Evolutionary conservation across 192 early-diverging fungal species (phyloP).

Genomic region (Linnemannia hyalina): DNA sequence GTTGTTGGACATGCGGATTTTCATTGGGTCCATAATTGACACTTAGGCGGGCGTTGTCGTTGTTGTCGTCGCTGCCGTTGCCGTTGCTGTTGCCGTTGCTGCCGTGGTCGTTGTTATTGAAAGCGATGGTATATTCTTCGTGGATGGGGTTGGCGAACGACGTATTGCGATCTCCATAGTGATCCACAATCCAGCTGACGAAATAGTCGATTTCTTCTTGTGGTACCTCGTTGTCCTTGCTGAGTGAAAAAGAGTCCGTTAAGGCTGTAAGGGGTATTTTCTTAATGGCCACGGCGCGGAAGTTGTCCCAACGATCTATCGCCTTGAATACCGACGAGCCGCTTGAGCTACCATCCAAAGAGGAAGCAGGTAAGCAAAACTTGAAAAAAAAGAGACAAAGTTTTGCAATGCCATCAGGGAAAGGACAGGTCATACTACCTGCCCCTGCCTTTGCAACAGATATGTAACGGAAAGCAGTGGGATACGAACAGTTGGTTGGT

Average conservation of each 20-base stretch:
- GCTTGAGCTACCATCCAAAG: constrained; percentile 22
- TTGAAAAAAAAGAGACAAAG: not conserved
- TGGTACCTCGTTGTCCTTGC: not conserved
- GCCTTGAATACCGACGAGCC: constrained; percentile 43
- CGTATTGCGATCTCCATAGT: not conserved
- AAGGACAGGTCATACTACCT: no score
- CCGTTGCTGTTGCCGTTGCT: no score
- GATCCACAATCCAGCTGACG: constrained; percentile 37
- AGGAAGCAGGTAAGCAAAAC: not conserved
- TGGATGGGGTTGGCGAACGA: not conserved
- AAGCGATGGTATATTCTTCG: not conserved
- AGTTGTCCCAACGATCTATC: constrained; percentile 9
- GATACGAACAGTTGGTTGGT: no score
- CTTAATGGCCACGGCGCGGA: constrained; percentile 34
- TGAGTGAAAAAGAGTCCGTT: constrained; percentile 8
- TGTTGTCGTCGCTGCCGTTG: no score
- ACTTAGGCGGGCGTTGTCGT: not conserved
- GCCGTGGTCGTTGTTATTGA: not conserved
- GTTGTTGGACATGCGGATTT: not conserved
- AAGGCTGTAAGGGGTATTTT: constrained; percentile 38
- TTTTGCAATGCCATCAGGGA: no score
- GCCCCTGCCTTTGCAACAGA: no score
- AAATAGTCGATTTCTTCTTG: constrained; percentile 39
- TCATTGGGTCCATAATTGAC: not conserved
- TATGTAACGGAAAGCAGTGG: no score